These are phyloP conservation scores for Ceratobasidium sp. DNA, from an alignment of 1,284 basidiomycete species.

Conservation along the genomic window DNA sequence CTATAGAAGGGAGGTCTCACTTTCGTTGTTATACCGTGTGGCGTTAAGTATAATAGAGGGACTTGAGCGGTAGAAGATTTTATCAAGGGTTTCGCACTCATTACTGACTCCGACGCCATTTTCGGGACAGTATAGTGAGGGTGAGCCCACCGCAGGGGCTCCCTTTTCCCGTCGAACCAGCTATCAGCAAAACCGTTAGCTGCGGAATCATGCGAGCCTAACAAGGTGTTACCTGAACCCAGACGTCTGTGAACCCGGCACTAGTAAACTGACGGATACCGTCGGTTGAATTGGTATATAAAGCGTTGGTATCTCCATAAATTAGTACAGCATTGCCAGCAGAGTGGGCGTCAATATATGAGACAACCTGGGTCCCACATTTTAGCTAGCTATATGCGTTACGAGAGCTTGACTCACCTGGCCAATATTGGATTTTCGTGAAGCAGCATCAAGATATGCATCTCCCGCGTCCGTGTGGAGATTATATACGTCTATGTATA, in stretches of 20 bases:
- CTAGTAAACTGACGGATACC: slow-evolving; percentile 20
- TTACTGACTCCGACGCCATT: slow-evolving; percentile 46
- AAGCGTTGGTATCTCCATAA: slow-evolving; percentile 61
- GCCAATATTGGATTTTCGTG: slow-evolving; percentile 58
- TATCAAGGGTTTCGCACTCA: slow-evolving; percentile 61
- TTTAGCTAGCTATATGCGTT: background rate
- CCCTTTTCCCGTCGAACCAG: slow-evolving; percentile 52
- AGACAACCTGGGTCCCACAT: slow-evolving; percentile 48
- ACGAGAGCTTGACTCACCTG: slow-evolving; percentile 51
- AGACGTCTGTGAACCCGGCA: slow-evolving; percentile 44
- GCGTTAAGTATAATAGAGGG: slow-evolving; percentile 53
- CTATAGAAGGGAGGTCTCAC: slow-evolving; percentile 44
- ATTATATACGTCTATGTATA: slow-evolving; percentile 60
- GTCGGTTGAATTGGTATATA: slow-evolving; percentile 54
- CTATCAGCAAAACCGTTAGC: background rate
- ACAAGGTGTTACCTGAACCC: slow-evolving; percentile 35
- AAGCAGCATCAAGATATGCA: slow-evolving; percentile 56
- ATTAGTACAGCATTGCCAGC: slow-evolving; percentile 55
- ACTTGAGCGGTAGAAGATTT: slow-evolving; percentile 57
- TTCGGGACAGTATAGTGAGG: slow-evolving; percentile 56
- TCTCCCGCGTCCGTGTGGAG: slow-evolving; percentile 61
- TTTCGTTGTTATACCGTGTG: slow-evolving; percentile 57
- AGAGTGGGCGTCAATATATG: slow-evolving; percentile 56
- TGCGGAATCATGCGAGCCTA: too few species aligned
- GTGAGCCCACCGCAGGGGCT: slow-evolving; percentile 53